Base-by-base conservation (phyloP, 202 grass and related monocot species). In the Eragrostis tef region DNA sequence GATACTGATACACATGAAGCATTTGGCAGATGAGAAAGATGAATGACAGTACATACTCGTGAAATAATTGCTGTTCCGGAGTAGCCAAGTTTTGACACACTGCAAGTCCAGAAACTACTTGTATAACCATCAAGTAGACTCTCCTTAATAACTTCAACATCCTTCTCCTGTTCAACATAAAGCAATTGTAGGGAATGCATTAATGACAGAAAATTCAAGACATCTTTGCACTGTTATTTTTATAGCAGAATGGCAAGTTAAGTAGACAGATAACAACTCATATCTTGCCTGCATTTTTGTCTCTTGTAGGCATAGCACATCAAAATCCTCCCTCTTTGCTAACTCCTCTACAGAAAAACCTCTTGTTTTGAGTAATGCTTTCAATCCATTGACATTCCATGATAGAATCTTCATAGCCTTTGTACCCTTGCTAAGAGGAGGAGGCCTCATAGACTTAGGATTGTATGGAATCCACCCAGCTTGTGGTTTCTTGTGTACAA, bases 301-400 rank as follows among this genome's bases (percentile, higher is more conserved):
- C 64, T 94, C 95, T 90, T 98, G 95, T 62, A 98, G 80, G 73
- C 95, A 98, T 72, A 98, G 46, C 27, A 98, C 83, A 85, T 98
- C 95, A 88, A 98, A 98, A 79, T 94, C 90, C 67, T 98, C 95
- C 77, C 90, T 94, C 85, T 93, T 79, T 67, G 90, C 92, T 56
- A 98, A 83, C 67, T 93, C 79, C 70, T 93, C 83, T 56, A 91
- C 24, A 75, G 94, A 93, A 69, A 89, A 94, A 48, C 65, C 80
- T 87, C 91, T 92, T 51, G 83, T 80, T 73, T 94, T 98, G 44
- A 93, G 75, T 78, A 98, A 89, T 86, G 92, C 86, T 83, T 87
- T 90, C 73, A 98, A 91, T 42, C 94, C 94, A 80, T 91, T 98
- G 41, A 98, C 94, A 88, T 98, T 98, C 94, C 94, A 98, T 45